These are phyloP conservation scores for Podila clonocystis DNA, from an alignment of 192 early-diverging fungal species.

Conservation along the genomic window DNA sequence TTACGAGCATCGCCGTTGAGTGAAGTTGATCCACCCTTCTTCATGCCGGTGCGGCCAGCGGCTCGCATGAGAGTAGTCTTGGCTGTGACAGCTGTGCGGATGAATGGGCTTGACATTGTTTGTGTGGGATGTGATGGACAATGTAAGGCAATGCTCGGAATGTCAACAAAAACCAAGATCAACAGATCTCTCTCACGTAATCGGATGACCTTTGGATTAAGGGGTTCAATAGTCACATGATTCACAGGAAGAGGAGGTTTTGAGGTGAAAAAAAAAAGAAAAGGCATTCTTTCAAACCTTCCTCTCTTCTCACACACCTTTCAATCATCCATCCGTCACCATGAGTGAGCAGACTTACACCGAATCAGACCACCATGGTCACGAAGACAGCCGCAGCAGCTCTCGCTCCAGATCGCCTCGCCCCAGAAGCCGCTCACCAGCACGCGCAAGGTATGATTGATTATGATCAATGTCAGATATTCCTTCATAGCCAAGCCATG, in stretches of 20 bases:
- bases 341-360: constrained; percentile 48
- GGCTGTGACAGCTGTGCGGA: constrained; percentile 26
- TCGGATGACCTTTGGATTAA: too few species aligned
- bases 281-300: not conserved
- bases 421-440: constrained; percentile 45
- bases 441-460: constrained; percentile 35
- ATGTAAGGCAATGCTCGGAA: not conserved
- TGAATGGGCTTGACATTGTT: constrained; percentile 44
- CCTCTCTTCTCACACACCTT: not conserved
- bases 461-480: not conserved
- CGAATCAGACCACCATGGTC: constrained; percentile 34
- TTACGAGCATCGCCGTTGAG: constrained; percentile 65
- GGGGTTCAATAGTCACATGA: not conserved
- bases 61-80: constrained; percentile 40
- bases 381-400: constrained; percentile 35
- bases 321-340: not conserved
- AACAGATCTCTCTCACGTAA: too few species aligned
- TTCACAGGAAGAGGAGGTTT: not conserved
- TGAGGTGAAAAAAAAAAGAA: not conserved
- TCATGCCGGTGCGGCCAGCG: constrained; percentile 13
- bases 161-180: not conserved
- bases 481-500: not conserved
- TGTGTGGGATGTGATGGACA: not conserved
- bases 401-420: constrained; percentile 48
- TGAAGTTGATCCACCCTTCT: constrained; percentile 33